Evolutionary conservation across 176 grass and related monocot genomes (phyloP), one percentile per base, ranked within the genome.

Genomic region (Ampelocalamus luodianensis): DNA sequence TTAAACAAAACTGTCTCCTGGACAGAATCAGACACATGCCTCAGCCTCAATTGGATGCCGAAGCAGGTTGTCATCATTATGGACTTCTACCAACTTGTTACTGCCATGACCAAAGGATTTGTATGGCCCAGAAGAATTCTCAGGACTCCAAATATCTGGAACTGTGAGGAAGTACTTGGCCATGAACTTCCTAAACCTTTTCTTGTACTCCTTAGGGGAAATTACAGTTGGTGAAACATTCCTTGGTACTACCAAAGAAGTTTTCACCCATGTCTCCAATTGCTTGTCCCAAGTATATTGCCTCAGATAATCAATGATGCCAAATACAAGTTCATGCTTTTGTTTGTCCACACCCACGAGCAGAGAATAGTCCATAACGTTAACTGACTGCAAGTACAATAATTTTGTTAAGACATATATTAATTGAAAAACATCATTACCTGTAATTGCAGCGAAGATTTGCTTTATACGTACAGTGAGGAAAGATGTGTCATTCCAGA

Each of bases 241-340:
- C 80, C 88, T 94, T 53, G 84, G 93, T 72, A 93, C 89, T n/a
- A 96, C 92, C 43, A 98, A 85, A 43, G 93, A 95, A 92, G 90
- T 59, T 58, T 95, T 98, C 44, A 92, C 96, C 91, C 91, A 95
- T 53, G 93, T 95, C 78, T 96, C 96, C 45, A 98, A 79, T 68
- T 98, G 93, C 68, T 98, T 98, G 90, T 98, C 96, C 96, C 93
- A 95, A 18, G 93, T 98, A 82, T 90, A 95, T 76, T 98, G 93
- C 75, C 96, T 77, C 80, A 98, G 77, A 83, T 92, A 98, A 86
- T 95, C 93, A 44, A 98, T 98, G 73, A 94, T 98, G 69, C 96
- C 96, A 86, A 96, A 89, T 63, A 98, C 93, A 90, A 98, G 96
- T 38, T 98, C 88, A 44, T 90, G 78, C 49, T 83, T 87, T 44